Percentiles rank a stretch among this genome's conserved stretches.
Evolutionary conservation across 2,329 filamentous ascomycete genomes (phyloP).

Genomic region (Calonectria ilicicola): DNA sequence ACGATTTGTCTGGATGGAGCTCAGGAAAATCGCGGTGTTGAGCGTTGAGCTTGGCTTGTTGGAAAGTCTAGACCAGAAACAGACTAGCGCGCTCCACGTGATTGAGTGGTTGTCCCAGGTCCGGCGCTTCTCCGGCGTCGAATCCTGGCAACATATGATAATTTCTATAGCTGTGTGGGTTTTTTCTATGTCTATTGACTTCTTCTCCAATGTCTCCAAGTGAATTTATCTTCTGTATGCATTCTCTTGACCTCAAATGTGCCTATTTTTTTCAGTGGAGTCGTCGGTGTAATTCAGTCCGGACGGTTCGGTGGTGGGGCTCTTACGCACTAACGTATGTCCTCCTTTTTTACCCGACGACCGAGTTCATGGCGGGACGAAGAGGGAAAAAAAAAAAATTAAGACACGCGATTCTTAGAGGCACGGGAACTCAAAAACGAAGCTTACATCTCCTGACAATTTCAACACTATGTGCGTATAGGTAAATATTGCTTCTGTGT

Average conservation of each 20-base stretch:
- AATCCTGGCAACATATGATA: background rate
- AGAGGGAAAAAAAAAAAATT: background rate
- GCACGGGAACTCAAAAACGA: background rate
- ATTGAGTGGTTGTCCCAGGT: slow-evolving; percentile 16
- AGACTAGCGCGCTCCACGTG: slow-evolving; percentile 43
- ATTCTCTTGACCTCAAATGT: background rate
- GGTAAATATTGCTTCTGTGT: slow-evolving; percentile 12
- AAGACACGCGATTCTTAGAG: background rate
- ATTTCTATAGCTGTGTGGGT: background rate
- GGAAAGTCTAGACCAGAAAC: slow-evolving; percentile 47
- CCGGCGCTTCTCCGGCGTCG: slow-evolving; percentile 28
- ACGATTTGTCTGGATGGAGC: slow-evolving; percentile 49
- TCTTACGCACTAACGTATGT: slow-evolving; percentile 31
- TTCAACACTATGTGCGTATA: background rate
- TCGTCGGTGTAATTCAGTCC: slow-evolving; percentile 38
- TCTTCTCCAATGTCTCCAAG: background rate
- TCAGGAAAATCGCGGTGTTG: slow-evolving; percentile 60
- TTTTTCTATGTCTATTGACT: background rate
- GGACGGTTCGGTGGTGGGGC: slow-evolving; percentile 31
- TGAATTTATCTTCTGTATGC: background rate
- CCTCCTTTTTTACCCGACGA: slow-evolving; percentile 42
- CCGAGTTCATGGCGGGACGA: slow-evolving; percentile 34
- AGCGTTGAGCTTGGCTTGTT: slow-evolving; percentile 56
- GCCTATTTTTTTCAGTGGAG: slow-evolving; percentile 18
- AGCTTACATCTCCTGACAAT: background rate